A percentile compares a stretch with the other conserved stretches of the same genome.
These are phyloP conservation scores for Gryganskiella cystojenkinii DNA, from an alignment of 192 early-diverging fungal species.

Conservation along the genomic window DNA sequence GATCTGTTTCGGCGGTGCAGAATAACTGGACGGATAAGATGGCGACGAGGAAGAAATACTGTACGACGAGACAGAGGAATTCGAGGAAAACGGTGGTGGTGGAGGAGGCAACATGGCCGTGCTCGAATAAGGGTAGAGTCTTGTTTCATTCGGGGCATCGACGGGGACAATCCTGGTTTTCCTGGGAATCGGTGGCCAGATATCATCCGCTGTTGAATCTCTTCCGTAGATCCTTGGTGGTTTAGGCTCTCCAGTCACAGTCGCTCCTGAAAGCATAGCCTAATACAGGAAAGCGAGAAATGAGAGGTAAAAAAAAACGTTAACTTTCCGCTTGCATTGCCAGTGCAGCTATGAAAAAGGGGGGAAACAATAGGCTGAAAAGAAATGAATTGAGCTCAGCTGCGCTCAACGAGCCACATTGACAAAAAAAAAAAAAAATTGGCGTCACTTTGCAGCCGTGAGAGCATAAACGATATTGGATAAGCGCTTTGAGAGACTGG, in stretches of 20 bases:
- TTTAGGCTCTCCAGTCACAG: conserved; percentile 7
- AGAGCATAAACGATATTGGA: background rate
- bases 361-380: background rate
- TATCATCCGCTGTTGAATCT: conserved; percentile 37
- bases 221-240: conserved; percentile 30
- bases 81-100: conserved; percentile 1
- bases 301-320: background rate
- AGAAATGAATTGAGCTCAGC: too few relatives aligned
- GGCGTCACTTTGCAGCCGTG: background rate
- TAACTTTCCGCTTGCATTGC: background rate
- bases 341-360: too few relatives aligned
- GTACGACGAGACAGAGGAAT: conserved; percentile 3
- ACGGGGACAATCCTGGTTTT: conserved; percentile 20
- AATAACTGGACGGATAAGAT: conserved; percentile 18
- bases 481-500: conserved; percentile 2
- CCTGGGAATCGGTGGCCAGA: conserved; percentile 20
- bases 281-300: conserved; percentile 6
- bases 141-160: conserved; percentile 31
- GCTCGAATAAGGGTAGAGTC: conserved; percentile 11
- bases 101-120: conserved; percentile 21
- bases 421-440: background rate
- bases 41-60: background rate
- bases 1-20: too few relatives aligned
- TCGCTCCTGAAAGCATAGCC: conserved; percentile 28
- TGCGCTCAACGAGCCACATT: too few relatives aligned